Evolutionary conservation across 371 early-diverging fungal species (phyloP).

Genomic region (Rhizomucor pusillus): DNA sequence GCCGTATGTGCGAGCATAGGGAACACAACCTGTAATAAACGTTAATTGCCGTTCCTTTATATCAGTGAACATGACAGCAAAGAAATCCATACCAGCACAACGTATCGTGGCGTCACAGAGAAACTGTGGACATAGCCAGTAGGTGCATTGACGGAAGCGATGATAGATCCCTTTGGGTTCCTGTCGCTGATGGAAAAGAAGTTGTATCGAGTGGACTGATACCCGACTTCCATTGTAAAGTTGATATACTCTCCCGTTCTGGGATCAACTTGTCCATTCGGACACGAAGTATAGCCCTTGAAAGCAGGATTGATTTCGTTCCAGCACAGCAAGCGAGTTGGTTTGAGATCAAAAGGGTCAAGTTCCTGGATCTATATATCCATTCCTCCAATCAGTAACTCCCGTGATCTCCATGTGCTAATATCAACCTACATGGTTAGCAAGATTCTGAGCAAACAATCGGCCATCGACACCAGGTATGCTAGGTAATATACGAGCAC

Average conservation of each 20-base stretch:
- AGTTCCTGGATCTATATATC: slow-evolving; percentile 61
- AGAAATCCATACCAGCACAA: slow-evolving; percentile 51
- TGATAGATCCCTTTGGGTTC: slow-evolving; percentile 59
- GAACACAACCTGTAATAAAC: slow-evolving; percentile 31
- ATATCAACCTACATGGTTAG: slow-evolving; percentile 46
- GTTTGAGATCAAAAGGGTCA: slow-evolving; percentile 71
- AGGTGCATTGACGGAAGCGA: slow-evolving; percentile 60
- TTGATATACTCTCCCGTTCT: slow-evolving; percentile 71
- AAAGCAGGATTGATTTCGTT: slow-evolving; percentile 67
- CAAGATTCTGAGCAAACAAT: slow-evolving; percentile 54
- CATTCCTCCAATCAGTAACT: slow-evolving; percentile 1
- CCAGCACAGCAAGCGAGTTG: slow-evolving; percentile 61
- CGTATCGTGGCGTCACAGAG: slow-evolving; percentile 66
- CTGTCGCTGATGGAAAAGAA: slow-evolving; percentile 61
- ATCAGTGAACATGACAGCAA: neutral
- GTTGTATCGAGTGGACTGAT: slow-evolving; percentile 59
- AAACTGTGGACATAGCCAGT: slow-evolving; percentile 73
- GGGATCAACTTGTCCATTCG: slow-evolving; percentile 69
- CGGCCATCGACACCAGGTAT: slow-evolving; percentile 58
- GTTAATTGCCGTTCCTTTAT: neutral
- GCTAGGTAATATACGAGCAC: slow-evolving; percentile 40
- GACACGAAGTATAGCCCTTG: slow-evolving; percentile 66
- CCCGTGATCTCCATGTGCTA: neutral
- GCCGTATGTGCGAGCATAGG: slow-evolving; percentile 54
- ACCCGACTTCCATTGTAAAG: slow-evolving; percentile 68